Evolutionary conservation across 305 asterid species (phyloP), one percentile per base, ranked within the genome.

Genomic region (Lippia alba): DNA sequence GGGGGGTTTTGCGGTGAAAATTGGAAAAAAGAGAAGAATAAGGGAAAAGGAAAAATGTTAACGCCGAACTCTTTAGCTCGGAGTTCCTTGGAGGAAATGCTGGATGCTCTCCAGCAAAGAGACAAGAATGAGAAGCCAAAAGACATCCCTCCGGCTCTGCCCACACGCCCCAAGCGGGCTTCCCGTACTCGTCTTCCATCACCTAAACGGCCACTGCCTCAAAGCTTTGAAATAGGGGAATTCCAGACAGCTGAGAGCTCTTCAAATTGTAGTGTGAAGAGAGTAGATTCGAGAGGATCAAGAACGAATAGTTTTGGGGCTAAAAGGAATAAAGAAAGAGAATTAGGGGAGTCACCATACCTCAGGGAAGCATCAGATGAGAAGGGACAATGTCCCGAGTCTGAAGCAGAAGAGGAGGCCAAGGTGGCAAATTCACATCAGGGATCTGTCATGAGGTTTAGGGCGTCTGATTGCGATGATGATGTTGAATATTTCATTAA

Each of bases 1-100:
- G 53, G 61, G 41, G 80, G 76, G 78, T 44, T 76, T 63, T 48
- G 63, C 3, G 58, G 74, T 50, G 73, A 67, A 44, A 51, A 66
- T 58, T 51, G 30, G 19, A 12, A 45, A 48, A 40, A 24, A 34
- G n/a, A 24, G 55, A 16, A 36, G 12, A 65, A 16, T 56, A 39
- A 19, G 19, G 10, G 10, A 44, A 8, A 10, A 10, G 49, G 12
- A 44, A 69, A 79, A 75, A 84, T 90, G 96, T 70, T 84, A 74
- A 81, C 91, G 51, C 87, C 87, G 1, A 71, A 73, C 83, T 82
- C 87, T 2, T 55, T 82, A 56, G 83, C 79, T 62, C 83, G 96
- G 76, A 94, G 99, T 81, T 94, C 99, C 30, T 78, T 94, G 68
- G 99, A 94, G 84, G 97, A 84, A 78, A 94, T 92, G 99, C 84